phyloP scores from a whole-genome alignment of 768 basidiomycete species.

The Tricholoma flavovirens region DNA sequence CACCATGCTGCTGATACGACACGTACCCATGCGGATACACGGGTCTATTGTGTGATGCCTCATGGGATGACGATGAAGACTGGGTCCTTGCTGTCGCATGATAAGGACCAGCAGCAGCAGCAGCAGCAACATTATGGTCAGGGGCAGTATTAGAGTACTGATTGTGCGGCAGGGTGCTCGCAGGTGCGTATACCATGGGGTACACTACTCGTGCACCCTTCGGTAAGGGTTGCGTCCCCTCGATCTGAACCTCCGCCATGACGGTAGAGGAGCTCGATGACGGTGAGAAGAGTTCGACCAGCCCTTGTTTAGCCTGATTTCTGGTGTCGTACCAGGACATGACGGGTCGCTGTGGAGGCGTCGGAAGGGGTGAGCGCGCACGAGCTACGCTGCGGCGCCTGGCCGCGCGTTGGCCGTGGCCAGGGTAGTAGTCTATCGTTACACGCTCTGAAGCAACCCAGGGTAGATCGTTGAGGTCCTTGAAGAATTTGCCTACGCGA shows the following conservation, averaged over 20 bases:
- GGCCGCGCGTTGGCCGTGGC: slow-evolving; percentile 11
- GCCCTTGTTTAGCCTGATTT: not conserved
- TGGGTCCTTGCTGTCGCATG: not conserved
- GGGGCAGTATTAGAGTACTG: not conserved
- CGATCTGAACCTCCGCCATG: slow-evolving; percentile 1
- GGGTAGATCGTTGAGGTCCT: slow-evolving; percentile 28
- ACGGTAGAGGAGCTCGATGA: slow-evolving; percentile 6
- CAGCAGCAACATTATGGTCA: not conserved
- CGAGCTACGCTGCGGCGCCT: slow-evolving; percentile 1
- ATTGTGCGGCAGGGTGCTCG: not conserved
- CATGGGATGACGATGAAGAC: not conserved
- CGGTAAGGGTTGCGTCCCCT: not conserved
- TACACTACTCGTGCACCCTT: slow-evolving; percentile 7
- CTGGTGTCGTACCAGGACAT: slow-evolving; percentile 12
- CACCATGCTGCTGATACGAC: slow-evolving; percentile 5
- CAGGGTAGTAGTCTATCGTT: slow-evolving; percentile 28
- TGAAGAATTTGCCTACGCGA: slow-evolving; percentile 25
- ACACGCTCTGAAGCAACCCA: slow-evolving; percentile 28
- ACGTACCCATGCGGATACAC: slow-evolving; percentile 14
- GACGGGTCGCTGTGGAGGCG: slow-evolving; percentile 5
- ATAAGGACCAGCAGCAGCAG: not conserved
- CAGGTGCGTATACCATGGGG: not conserved
- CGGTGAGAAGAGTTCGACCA: slow-evolving; percentile 11
- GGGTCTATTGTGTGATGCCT: not conserved
- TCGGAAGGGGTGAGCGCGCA: not conserved